Conservation (phyloP, 164 flowering plant species). For the Stephania cephalantha region DNA sequence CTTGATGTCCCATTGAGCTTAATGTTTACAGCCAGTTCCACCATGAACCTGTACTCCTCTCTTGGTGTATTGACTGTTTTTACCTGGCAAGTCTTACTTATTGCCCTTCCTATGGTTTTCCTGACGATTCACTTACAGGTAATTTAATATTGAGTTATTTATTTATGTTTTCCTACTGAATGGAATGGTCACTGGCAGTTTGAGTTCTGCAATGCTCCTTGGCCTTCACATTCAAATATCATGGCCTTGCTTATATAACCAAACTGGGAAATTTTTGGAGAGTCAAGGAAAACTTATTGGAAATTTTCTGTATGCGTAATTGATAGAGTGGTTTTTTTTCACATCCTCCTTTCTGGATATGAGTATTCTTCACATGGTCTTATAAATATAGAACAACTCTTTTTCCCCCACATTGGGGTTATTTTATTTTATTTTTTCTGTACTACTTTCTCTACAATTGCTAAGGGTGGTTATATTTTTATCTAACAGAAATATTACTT, state of each 20-base stretch:
- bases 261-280: neutral
- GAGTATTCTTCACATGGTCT: neutral
- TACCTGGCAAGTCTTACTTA: constrained; percentile 66
- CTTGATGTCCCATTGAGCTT: constrained; percentile 49
- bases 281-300: neutral
- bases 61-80: constrained; percentile 51
- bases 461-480: neutral
- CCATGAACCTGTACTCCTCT: constrained; percentile 36
- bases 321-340: neutral
- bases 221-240: neutral
- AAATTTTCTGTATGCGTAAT: neutral
- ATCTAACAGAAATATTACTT: constrained; percentile 52
- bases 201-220: neutral
- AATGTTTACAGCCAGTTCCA: constrained; percentile 31
- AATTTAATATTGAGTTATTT: neutral
- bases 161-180: neutral
- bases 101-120: constrained; percentile 49
- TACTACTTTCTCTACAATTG: constrained; percentile 1
- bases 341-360: neutral
- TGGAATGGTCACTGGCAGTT: neutral
- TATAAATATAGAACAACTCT: neutral
- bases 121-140: constrained; percentile 59
- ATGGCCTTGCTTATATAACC: neutral
- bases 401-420: neutral
- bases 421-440: neutral